A percentile compares a stretch with the other conserved stretches of the same genome.
phyloP scores from a whole-genome alignment of 2,329 filamentous ascomycete genomes.

The Cladosporium sp. region DNA sequence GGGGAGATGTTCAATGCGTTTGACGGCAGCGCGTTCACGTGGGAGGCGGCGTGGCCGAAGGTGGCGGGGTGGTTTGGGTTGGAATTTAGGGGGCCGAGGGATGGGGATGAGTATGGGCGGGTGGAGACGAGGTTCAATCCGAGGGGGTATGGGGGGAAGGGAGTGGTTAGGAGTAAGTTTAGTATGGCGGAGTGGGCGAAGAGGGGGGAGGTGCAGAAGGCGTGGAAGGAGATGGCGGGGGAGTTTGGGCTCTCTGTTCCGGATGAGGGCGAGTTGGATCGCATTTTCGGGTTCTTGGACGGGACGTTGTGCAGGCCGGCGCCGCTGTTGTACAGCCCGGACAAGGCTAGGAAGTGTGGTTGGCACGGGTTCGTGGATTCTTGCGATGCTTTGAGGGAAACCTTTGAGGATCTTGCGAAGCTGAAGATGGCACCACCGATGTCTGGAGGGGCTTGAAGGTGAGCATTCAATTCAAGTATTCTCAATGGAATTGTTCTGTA shows the following conservation, averaged over 20 bases:
- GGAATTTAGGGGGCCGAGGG: constrained; percentile 22
- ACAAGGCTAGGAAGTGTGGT: constrained; percentile 41
- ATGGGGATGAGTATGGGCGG: constrained; percentile 21
- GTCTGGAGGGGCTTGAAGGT: neutral
- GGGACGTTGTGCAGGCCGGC: constrained; percentile 32
- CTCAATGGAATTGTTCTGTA: neutral
- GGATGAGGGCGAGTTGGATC: constrained; percentile 34
- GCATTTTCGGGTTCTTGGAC: constrained; percentile 45
- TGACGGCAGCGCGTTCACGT: constrained; percentile 43
- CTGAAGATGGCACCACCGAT: constrained; percentile 39
- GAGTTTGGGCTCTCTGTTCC: constrained; percentile 23
- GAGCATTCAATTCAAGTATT: neutral
- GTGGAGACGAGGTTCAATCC: constrained; percentile 22
- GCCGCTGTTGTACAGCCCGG: constrained; percentile 32
- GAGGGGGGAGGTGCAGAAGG: constrained; percentile 37
- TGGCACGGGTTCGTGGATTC: constrained; percentile 45
- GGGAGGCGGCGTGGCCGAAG: constrained; percentile 45
- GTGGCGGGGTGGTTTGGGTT: constrained; percentile 42
- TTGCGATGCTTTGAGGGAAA: constrained; percentile 37
- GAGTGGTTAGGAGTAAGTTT: constrained; percentile 23
- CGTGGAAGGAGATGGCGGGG: constrained; percentile 40
- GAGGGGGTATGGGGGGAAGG: constrained; percentile 24
- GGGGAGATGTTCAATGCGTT: constrained; percentile 47
- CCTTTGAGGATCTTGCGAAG: constrained; percentile 37
- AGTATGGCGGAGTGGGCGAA: constrained; percentile 40